These are phyloP conservation scores for Tetrahymena borealis DNA, from an alignment of 73 alveolate species.

Conservation along the genomic window DNA sequence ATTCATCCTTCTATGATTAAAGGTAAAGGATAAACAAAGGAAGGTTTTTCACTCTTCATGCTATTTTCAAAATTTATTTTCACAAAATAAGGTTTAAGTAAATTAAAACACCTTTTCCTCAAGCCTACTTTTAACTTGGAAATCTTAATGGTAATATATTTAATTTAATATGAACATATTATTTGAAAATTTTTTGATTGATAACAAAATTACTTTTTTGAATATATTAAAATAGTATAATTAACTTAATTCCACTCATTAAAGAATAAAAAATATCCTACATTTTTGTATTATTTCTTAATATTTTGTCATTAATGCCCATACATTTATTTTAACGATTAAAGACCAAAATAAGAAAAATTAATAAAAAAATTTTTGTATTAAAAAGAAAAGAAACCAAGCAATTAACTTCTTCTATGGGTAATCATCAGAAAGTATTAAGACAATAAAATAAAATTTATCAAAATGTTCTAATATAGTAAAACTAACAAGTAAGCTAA, in stretches of 20 bases:
- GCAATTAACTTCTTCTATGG: background rate
- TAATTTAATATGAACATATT: too few species aligned
- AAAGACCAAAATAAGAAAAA: too few species aligned
- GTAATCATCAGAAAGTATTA: background rate
- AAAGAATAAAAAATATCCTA: background rate
- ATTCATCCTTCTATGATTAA: background rate
- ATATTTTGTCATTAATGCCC: too few species aligned
- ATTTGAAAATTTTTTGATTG: too few species aligned
- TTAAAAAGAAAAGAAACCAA: too few species aligned
- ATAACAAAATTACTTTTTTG: too few species aligned
- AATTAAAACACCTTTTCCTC: background rate
- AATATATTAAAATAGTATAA: background rate
- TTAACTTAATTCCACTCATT: background rate
- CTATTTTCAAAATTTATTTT: background rate
- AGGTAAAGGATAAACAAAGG: background rate
- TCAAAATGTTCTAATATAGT: background rate
- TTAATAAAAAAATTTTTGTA: too few species aligned
- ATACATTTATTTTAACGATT: too few species aligned
- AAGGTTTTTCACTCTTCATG: background rate
- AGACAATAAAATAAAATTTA: background rate
- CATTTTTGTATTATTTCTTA: too few species aligned
- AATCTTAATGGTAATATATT: too few species aligned
- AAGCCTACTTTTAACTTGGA: background rate
- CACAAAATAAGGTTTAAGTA: background rate
- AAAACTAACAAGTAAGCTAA: background rate